Evolutionary conservation across 176 grass and related monocot species (phyloP).

Genomic region (Oryza brachyantha): DNA sequence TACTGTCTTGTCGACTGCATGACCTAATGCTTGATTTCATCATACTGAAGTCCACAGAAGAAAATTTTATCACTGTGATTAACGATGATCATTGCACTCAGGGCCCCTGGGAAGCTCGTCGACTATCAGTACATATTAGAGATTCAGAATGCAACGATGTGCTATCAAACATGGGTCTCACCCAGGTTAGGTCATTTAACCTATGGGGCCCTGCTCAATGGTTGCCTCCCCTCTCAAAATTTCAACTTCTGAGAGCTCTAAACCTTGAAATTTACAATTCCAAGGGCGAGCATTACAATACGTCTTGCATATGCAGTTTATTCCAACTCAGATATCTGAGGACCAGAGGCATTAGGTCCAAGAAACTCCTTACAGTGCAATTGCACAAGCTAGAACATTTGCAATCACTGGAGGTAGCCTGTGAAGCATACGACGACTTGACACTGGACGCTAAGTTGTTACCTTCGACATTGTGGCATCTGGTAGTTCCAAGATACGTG

Average conservation of each 20-base stretch:
- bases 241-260: background rate
- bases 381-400: background rate
- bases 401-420: conserved; percentile 1
- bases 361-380: background rate
- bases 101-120: background rate
- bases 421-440: background rate
- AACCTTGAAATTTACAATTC: background rate
- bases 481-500: background rate
- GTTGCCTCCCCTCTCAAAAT: background rate
- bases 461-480: background rate
- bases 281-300: background rate
- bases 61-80: conserved; percentile 24
- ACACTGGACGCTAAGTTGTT: background rate
- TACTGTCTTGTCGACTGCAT: conserved; percentile 20
- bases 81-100: background rate
- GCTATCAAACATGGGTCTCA: background rate
- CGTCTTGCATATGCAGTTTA: background rate
- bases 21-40: conserved; percentile 26
- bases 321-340: conserved; percentile 17
- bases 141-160: background rate
- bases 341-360: background rate
- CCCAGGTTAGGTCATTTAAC: conserved; percentile 14
- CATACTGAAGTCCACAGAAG: conserved; percentile 1
- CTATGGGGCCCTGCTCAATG: background rate
- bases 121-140: conserved; percentile 3